Conservation (phyloP, 345 rosid species). For the Hibiscus mutabilis region DNA sequence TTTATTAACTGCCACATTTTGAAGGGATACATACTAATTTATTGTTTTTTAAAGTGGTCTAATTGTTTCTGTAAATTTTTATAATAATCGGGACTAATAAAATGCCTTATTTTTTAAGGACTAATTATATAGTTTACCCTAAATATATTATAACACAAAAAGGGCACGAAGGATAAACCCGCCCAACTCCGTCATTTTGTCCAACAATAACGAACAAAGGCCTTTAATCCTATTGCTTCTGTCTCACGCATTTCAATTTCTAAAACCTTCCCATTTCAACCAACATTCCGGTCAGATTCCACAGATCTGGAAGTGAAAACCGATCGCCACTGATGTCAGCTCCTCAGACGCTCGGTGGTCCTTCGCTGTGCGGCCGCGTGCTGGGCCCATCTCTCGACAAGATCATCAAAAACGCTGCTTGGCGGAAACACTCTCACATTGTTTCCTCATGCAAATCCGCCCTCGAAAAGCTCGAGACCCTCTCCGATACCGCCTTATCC, state of each 20-base stretch:
- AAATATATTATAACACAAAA: no score
- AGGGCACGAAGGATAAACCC: no score
- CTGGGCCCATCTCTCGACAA: constrained; percentile 75
- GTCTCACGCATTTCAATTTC: neutral
- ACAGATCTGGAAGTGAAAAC: constrained; percentile 1
- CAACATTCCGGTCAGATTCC: neutral
- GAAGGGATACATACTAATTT: no score
- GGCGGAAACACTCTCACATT: constrained; percentile 91
- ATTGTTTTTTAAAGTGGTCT: no score
- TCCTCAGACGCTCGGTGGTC: constrained; percentile 74
- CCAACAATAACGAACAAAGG: neutral
- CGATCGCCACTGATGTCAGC: constrained; percentile 34
- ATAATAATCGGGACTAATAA: no score
- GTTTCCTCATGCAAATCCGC: constrained; percentile 83
- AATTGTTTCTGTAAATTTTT: no score
- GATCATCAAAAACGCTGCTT: constrained; percentile 88
- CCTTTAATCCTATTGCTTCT: neutral
- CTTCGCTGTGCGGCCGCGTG: constrained; percentile 67
- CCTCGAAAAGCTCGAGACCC: constrained; percentile 68
- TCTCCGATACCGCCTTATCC: constrained; percentile 31
- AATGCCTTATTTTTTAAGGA: no score
- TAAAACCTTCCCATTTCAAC: neutral
- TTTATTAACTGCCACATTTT: no score
- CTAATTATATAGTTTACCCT: no score
- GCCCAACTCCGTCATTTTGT: neutral